A percentile compares a stretch with the other conserved stretches of the same genome.
Conservation (phyloP, 2,329 filamentous ascomycete genomes). For the Tolypocladium guangdongense region DNA sequence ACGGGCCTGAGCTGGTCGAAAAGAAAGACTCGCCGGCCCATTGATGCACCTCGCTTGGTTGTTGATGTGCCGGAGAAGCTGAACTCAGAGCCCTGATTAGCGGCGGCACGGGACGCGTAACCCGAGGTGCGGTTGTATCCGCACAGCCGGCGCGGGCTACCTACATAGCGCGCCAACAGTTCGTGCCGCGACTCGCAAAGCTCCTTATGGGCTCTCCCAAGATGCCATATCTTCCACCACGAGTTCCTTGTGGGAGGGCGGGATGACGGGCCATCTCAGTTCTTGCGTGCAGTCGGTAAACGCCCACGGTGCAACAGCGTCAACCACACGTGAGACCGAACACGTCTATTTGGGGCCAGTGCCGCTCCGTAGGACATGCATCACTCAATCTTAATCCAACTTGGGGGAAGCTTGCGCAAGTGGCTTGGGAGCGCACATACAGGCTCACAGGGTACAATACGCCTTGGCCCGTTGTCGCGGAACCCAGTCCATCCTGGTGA, state of each 20-base stretch:
- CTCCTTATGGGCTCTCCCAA: neutral
- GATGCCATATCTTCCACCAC: neutral
- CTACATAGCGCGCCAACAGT: no score
- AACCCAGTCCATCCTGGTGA: neutral
- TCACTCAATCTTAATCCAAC: neutral
- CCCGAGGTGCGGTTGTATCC: neutral
- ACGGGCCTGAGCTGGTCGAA: neutral
- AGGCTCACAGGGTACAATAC: neutral
- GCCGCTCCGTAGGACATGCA: neutral
- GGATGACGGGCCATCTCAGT: neutral
- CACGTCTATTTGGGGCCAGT: neutral
- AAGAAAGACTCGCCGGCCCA: neutral
- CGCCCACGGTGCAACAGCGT: neutral
- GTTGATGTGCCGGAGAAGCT: neutral
- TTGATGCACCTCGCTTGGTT: neutral
- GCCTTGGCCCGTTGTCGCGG: neutral
- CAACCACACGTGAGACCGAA: neutral
- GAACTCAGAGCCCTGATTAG: no score
- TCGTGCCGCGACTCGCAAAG: no score
- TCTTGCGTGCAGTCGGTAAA: neutral
- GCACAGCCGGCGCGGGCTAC: no score
- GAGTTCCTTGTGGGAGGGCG: neutral
- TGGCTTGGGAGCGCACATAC: neutral
- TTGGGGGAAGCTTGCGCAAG: neutral
- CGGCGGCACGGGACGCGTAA: neutral